Evolutionary conservation across 768 basidiomycete genomes (phyloP), one percentile per base, ranked within the genome.

Genomic region (Sarcomyxa edulis): DNA sequence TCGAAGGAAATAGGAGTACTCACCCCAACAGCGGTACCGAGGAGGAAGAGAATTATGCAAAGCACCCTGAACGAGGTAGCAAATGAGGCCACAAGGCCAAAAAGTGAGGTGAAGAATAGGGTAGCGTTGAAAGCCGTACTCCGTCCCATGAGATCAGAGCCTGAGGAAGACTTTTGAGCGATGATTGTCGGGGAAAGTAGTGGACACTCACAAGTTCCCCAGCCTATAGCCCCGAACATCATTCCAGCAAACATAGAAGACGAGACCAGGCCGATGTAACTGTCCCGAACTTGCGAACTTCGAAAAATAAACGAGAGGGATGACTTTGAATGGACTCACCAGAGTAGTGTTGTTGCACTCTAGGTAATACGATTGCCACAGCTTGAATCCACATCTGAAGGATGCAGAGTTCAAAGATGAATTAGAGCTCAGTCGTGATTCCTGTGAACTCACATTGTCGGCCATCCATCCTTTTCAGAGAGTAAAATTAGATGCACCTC

Each of bases 161-260:
- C 80, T 77, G 8, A 35, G 22, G 7, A 37, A 40, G 20, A 22
- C 14, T 6, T 18, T 29, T 36, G 20, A 4, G 18, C 6, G n/a
- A 5, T 26, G 23, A 26, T n/a, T n/a, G n/a, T n/a, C n/a, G n/a
- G 22, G 32, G 21, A 24, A 37, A 21, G 32, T n/a, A 26, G n/a
- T 14, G 20, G 22, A 28, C 24, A n/a, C n/a, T 6, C 4, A 84
- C 88, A 92, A 16, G 87, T 82, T 40, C 94, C 94, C 93, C 94
- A 93, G 4, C 84, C 87, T 7, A 93, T 62, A 1, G 89, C 86
- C 2, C 94, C 90, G 35, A 96, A 55, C 92, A 97, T 96, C 95
- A 98, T 98, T n/a, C 95, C 90, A 8, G 74, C 80, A 53, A 93
- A 93, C 76, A 90, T 92, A 3, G 85, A 81, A 3, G 91, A 88